Evolutionary conservation across 805 yeast genomes (phyloP).

Genomic region (Schizosaccharomyces japonicus): DNA sequence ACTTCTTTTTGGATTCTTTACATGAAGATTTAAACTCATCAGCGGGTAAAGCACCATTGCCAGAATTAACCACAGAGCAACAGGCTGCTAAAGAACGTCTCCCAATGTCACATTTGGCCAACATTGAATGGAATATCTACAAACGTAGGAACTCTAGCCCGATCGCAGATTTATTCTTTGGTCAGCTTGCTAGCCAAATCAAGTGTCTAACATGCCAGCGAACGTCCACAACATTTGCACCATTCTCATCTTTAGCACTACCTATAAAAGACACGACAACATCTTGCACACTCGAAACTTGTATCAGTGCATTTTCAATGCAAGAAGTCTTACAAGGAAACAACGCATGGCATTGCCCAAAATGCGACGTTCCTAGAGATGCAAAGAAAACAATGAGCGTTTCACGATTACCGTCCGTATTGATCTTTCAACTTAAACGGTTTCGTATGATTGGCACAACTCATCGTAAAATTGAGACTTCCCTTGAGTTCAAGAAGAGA

Average conservation of each 20-base stretch:
- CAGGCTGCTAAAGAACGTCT: conserved; percentile 48
- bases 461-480: conserved; percentile 23
- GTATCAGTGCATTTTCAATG: conserved; percentile 55
- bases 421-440: conserved; percentile 68
- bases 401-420: conserved; percentile 51
- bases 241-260: conserved; percentile 54
- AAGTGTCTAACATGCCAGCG: conserved; percentile 46
- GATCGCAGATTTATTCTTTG: conserved; percentile 64
- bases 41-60: conserved; percentile 29
- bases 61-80: conserved; percentile 44
- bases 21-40: conserved; percentile 63
- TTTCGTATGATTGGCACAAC: conserved; percentile 25
- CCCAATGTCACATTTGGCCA: conserved; percentile 58
- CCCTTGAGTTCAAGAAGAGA: background rate
- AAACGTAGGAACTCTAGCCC: conserved; percentile 54
- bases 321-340: conserved; percentile 52
- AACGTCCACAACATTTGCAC: conserved; percentile 68
- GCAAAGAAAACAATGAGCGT: conserved; percentile 49
- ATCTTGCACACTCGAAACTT: conserved; percentile 25
- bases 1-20: conserved; percentile 46
- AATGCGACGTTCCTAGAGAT: conserved; percentile 36
- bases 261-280: conserved; percentile 29
- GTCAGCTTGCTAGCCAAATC: conserved; percentile 64
- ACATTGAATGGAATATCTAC: conserved; percentile 82
- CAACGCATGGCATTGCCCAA: conserved; percentile 67